Evolutionary conservation across 2,329 filamentous ascomycete genomes (phyloP).

Genomic region (Alternaria rosae): DNA sequence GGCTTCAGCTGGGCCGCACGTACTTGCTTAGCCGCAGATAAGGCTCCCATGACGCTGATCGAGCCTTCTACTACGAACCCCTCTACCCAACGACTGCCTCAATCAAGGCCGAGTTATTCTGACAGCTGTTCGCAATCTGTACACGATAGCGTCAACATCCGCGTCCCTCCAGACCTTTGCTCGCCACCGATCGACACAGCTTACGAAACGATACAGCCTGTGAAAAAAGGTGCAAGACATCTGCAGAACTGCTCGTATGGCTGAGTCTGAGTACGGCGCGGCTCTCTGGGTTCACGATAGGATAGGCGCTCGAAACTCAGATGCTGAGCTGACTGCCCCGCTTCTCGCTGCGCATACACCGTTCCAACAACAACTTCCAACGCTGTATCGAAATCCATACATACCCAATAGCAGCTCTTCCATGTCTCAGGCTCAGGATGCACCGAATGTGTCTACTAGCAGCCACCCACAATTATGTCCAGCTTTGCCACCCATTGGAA

Average conservation of each 20-base stretch:
- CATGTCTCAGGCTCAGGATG: conserved; percentile 19
- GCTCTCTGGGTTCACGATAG: conserved; percentile 28
- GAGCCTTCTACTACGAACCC: conserved; percentile 11
- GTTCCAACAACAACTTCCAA: conserved; percentile 20
- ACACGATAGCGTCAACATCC: not conserved
- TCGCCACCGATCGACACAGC: not conserved
- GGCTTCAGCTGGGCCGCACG: conserved; percentile 21
- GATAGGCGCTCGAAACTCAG: conserved; percentile 23
- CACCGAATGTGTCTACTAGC: conserved; percentile 8
- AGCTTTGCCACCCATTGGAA: conserved; percentile 15
- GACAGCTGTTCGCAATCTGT: not conserved
- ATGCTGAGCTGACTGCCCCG: conserved; percentile 29
- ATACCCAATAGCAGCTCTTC: conserved; percentile 12
- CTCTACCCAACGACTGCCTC: conserved; percentile 10
- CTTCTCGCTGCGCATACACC: conserved; percentile 23
- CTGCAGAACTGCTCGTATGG: conserved; percentile 28
- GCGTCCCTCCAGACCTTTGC: not conserved
- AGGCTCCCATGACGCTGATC: conserved; percentile 22
- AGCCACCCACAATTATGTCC: conserved; percentile 15
- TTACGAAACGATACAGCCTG: not conserved
- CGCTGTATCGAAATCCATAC: conserved; percentile 19
- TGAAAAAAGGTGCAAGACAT: not conserved
- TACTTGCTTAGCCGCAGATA: conserved; percentile 25
- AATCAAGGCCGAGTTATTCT: not conserved
- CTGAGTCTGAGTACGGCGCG: conserved; percentile 33